A percentile compares a stretch with the other conserved stretches of the same genome.
phyloP scores from a whole-genome alignment of 2,329 filamentous ascomycete genomes.

The Stachybotrys chartarum region DNA sequence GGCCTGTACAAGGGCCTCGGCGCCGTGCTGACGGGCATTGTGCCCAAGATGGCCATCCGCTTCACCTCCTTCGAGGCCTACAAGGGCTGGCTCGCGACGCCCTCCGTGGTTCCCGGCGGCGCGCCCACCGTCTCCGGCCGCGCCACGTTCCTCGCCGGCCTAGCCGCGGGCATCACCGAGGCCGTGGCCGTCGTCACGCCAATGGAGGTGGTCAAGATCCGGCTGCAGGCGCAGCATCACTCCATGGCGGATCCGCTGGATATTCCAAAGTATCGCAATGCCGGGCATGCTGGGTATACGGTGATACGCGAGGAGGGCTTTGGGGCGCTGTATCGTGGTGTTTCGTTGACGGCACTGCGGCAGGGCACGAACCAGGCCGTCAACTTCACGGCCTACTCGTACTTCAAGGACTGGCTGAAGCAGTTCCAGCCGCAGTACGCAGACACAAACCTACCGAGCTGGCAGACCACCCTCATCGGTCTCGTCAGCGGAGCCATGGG shows the following conservation, averaged over 20 bases:
- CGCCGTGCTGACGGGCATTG: constrained; percentile 89
- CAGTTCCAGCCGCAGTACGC: constrained; percentile 63
- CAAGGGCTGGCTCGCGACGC: constrained; percentile 72
- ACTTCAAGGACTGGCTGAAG: constrained; percentile 78
- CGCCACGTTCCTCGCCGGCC: constrained; percentile 68
- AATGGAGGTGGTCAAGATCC: constrained; percentile 99
- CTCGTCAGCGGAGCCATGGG: constrained; percentile 92
- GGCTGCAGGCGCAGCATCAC: constrained; percentile 96
- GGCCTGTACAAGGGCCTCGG: constrained; percentile 98
- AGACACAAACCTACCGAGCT: constrained; percentile 64
- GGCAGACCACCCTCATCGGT: constrained; percentile 86
- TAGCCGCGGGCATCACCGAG: constrained; percentile 90
- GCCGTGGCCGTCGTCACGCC: constrained; percentile 93
- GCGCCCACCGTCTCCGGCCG: constrained; percentile 62
- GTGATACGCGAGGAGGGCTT: constrained; percentile 87
- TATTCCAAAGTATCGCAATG: constrained; percentile 94
- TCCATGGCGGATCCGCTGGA: constrained; percentile 95
- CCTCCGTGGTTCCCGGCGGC: constrained; percentile 23
- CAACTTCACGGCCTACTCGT: constrained; percentile 97
- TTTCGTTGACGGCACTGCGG: constrained; percentile 83
- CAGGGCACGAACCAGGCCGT: constrained; percentile 97
- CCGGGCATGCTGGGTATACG: constrained; percentile 75
- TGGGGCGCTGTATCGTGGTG: constrained; percentile 84
- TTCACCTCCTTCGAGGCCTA: constrained; percentile 97
- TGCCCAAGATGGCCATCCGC: constrained; percentile 98